These are phyloP conservation scores for Inga oerstediana DNA, from an alignment of 306 rosid genomes.

Conservation along the genomic window DNA sequence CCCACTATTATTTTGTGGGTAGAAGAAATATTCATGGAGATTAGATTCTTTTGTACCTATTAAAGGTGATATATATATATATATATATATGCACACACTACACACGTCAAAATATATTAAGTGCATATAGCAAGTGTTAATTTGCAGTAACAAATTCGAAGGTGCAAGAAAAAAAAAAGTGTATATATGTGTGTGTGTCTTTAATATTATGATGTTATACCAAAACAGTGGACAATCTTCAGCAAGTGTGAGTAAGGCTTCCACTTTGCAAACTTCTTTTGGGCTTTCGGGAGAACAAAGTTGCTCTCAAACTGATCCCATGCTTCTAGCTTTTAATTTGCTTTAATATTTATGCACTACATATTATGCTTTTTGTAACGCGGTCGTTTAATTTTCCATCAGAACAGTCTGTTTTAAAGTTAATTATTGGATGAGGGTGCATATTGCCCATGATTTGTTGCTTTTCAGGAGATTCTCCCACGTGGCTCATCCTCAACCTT, in stretches of 20 bases:
- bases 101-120: not conserved
- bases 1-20: not conserved
- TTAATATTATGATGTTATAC: slow-evolving; percentile 14
- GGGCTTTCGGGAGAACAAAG: slow-evolving; percentile 22
- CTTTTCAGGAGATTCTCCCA: slow-evolving; percentile 24
- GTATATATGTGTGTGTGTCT: no score
- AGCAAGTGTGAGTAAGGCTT: slow-evolving; percentile 2
- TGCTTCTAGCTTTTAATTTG: slow-evolving; percentile 24
- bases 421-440: not conserved
- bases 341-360: not conserved
- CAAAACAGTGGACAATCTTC: slow-evolving; percentile 30
- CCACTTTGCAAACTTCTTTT: slow-evolving; percentile 33
- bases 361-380: not conserved
- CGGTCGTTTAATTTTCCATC: slow-evolving; percentile 3
- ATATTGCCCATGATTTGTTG: slow-evolving; percentile 21
- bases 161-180: not conserved
- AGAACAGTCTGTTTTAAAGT: not conserved
- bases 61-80: not conserved
- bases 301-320: slow-evolving; percentile 28
- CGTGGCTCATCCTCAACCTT: not conserved
- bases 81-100: not conserved
- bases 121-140: no score
- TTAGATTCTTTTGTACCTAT: not conserved
- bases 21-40: not conserved
- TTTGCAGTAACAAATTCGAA: not conserved